Percentiles rank a stretch among this genome's conserved stretches.
phyloP scores from a whole-genome alignment of 1,139 yeast species.

The Pichia terricola region DNA sequence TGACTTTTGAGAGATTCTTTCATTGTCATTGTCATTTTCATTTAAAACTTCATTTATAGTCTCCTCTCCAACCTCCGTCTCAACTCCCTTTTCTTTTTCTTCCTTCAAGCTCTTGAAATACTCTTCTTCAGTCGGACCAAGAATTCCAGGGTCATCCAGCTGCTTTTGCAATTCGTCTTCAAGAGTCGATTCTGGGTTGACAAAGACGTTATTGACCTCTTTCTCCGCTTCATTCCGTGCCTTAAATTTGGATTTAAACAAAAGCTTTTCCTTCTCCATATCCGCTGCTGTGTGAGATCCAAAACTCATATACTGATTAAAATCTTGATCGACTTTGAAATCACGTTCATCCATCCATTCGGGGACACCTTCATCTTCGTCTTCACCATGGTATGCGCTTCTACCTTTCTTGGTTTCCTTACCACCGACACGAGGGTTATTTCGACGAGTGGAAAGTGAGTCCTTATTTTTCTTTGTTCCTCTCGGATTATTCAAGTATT shows the following conservation, averaged over 20 bases:
- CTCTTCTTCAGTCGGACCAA: conserved; percentile 14
- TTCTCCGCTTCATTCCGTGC: background rate
- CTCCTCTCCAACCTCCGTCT: background rate
- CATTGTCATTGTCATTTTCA: background rate
- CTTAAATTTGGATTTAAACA: conserved; percentile 5
- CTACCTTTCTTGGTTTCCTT: conserved; percentile 1
- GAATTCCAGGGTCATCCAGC: conserved; percentile 13
- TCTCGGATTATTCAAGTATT: conserved; percentile 2
- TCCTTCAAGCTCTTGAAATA: conserved; percentile 3
- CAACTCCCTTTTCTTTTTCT: conserved; percentile 1
- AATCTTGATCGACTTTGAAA: conserved; percentile 21
- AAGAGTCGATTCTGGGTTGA: background rate
- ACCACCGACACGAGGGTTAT: background rate
- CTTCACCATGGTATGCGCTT: background rate
- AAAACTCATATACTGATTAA: conserved; percentile 16
- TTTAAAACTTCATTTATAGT: background rate
- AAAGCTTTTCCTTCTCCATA: conserved; percentile 21
- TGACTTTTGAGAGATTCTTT: background rate
- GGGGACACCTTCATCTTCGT: conserved; percentile 18
- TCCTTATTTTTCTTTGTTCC: background rate
- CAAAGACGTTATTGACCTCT: background rate
- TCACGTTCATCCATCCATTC: conserved; percentile 25
- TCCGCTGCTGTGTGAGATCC: conserved; percentile 22
- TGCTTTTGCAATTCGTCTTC: conserved; percentile 6
- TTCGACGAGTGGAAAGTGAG: background rate